These are phyloP conservation scores for Botrytis tulipae DNA, from an alignment of 2,329 filamentous ascomycete species.

Conservation along the genomic window DNA sequence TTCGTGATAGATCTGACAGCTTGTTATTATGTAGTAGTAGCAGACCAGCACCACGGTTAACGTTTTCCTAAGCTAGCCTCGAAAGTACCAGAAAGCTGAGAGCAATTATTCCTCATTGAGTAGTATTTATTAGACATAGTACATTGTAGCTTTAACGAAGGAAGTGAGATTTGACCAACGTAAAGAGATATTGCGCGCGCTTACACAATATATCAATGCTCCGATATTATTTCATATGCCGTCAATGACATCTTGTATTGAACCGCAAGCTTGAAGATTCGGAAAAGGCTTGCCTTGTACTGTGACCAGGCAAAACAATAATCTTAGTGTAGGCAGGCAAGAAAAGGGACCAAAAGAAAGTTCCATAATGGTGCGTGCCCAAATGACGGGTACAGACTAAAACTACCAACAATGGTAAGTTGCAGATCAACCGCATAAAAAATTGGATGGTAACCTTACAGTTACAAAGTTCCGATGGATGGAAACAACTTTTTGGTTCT, in stretches of 20 bases:
- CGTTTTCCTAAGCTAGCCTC: background rate
- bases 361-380: background rate
- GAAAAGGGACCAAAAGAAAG: background rate
- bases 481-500: constrained; percentile 1
- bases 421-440: constrained; percentile 5
- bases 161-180: background rate
- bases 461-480: constrained; percentile 9
- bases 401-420: background rate
- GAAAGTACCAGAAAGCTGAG: background rate
- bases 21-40: background rate
- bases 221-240: background rate
- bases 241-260: background rate
- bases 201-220: constrained; percentile 11
- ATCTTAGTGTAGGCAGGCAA: constrained; percentile 9
- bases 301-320: background rate
- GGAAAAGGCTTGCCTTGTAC: background rate
- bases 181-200: constrained; percentile 18
- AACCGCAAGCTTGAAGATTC: background rate
- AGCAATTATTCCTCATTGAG: constrained; percentile 4
- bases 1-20: constrained; percentile 15
- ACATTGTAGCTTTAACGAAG: background rate
- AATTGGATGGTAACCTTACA: background rate
- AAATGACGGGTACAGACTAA: background rate
- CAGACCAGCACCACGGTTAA: constrained; percentile 6
- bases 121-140: background rate